Evolutionary conservation across 176 grass and related monocot genomes (phyloP), one percentile per base, ranked within the genome.

Genomic region (Poa annua): DNA sequence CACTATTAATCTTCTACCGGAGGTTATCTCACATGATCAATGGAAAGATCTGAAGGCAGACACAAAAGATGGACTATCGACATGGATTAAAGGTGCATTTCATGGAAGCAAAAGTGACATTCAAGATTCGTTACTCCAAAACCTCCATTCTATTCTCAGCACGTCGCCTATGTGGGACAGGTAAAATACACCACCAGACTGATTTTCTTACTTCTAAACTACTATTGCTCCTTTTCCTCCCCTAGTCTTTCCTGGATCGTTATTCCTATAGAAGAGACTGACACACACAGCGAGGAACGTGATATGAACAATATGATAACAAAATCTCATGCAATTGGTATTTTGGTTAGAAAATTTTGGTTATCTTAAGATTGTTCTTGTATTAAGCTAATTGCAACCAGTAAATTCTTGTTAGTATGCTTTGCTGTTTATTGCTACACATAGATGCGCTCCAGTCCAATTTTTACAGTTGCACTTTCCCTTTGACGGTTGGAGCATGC

Each of bases 161-260:
- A 89, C 96, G 61, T 93, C 96, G 13, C 96, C 96, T 70, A 95
- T 98, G 92, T 95, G 96, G 96, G 96, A 98, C 86, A 86, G 96
- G 96, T 98, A 88, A 71, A 57, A 12, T 54, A 57, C 15, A 72
- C 15, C 2, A 19, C 14, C n/a, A 14, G 50, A 22, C 20, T 25
- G 10, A 55, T 66, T 26, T 44, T 36, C 22, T 78, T 71, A 19
- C 55, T 53, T 15, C 7, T 54, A 24, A 71, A 50, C 7, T 39
- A 21, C 14, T 5, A 74, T 32, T 74, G 7, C 47, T 11, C 45
- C 5, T 50, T 32, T 74, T 26, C 6, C 2, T 74, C 45, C 45
- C 3, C 3, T 73, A 32, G 14, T 50, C 44, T 17, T 73, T 50
- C 44, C 24, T 73, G 70, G 24, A 16, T 14, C 7, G 51, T 32